Evolutionary conservation across 1,139 yeast genomes (phyloP), one percentile per base, ranked within the genome.

Genomic region (Saccharomyces hybrid): DNA sequence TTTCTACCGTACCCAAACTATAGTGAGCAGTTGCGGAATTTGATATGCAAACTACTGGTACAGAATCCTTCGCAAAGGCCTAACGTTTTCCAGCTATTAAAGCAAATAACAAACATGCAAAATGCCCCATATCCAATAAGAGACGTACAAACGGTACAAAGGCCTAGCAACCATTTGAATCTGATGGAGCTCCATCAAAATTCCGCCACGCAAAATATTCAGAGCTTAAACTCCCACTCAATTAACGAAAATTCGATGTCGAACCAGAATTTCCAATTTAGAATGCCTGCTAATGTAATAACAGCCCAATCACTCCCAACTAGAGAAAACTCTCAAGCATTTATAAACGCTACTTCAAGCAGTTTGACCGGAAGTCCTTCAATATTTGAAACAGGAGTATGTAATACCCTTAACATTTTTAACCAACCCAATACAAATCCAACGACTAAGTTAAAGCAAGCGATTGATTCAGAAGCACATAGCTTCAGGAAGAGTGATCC

Each of bases 61-160:
- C 85, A 80, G 55, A 84, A 85, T 66, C 93, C 93, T 1, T 74
- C 82, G 53, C 74, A 82, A 57, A 78, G 95, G 65, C 95, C 95
- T 4, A 83, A 81, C 61, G 83, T 84, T 1, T 80, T 79, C 51
- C 91, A 85, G 64, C 73, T 85, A 28, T 68, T 86, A 47, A 86
- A 82, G 50, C 90, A 85, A 67, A 72, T 85, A 4, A 80, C 86
- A 53, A 72, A 75, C 51, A 80, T 86, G 81, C 79, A 79, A 68
- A 79, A 80, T 14, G 63, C 71, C 1, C 76, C 78, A 16, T 73
- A 80, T 31, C 85, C 88, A 5, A 75, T 73, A 20, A 62, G 65
- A 16, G 70, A 75, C 52, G 72, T 67, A 48, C 42, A 38, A 38
- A 0, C 6, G 13, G 23, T 16, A 8, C 42, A 38, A 38, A 11